phyloP scores from a whole-genome alignment of 495 filamentous ascomycete genomes.

The Letharia columbiana region DNA sequence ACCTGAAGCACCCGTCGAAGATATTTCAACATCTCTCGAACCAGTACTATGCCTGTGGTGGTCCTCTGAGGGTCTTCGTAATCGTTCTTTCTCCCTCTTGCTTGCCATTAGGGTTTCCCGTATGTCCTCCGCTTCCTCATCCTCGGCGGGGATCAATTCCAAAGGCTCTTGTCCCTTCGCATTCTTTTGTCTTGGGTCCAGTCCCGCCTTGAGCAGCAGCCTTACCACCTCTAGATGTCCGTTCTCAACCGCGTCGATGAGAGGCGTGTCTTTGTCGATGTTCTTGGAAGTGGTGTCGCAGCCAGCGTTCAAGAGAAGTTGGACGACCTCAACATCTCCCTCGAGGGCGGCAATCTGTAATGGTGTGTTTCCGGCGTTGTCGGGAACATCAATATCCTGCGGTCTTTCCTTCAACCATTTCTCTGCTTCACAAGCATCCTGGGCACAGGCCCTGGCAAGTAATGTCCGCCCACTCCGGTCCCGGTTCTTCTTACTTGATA shows the following conservation, averaged over 20 bases:
- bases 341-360: constrained; percentile 83
- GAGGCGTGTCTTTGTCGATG: constrained; percentile 78
- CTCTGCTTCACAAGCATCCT: constrained; percentile 62
- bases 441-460: constrained; percentile 74
- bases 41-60: constrained; percentile 40
- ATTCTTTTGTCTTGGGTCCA: constrained; percentile 82
- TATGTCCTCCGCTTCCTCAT: constrained; percentile 55
- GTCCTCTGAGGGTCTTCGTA: constrained; percentile 57
- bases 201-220: constrained; percentile 71
- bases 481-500: constrained; percentile 63
- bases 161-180: constrained; percentile 78
- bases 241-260: constrained; percentile 94
- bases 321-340: constrained; percentile 68
- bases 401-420: constrained; percentile 66
- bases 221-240: constrained; percentile 85
- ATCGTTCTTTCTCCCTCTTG: constrained; percentile 35
- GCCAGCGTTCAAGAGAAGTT: constrained; percentile 62
- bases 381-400: constrained; percentile 77
- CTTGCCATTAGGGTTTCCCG: constrained; percentile 41
- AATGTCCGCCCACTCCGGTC: constrained; percentile 80
- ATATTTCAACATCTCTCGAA: constrained; percentile 43
- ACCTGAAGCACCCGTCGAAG: constrained; percentile 57
- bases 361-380: constrained; percentile 90
- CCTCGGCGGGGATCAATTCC: constrained; percentile 64
- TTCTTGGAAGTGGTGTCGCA: constrained; percentile 77